Evolutionary conservation across 441 rosid species (phyloP).

Genomic region (Pelargonium australe): DNA sequence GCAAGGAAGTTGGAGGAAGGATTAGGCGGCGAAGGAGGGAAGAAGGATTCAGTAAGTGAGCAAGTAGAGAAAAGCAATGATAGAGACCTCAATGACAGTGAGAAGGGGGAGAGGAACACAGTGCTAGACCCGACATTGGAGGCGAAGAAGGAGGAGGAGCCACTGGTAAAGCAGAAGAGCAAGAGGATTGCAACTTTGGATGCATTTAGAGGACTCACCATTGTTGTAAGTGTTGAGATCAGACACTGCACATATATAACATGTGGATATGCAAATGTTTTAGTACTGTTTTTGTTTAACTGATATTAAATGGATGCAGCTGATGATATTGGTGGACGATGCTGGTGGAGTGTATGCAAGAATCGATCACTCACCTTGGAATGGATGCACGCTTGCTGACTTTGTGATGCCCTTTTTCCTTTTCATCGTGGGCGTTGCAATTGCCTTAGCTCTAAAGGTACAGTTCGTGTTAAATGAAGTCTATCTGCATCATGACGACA

Average conservation of each 20-base stretch:
- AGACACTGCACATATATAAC: neutral
- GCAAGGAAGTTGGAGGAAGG: conserved; percentile 51
- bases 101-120: conserved; percentile 18
- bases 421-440: conserved; percentile 64
- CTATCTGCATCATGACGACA: neutral
- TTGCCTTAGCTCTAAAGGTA: conserved; percentile 64
- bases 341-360: conserved; percentile 45
- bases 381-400: conserved; percentile 61
- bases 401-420: conserved; percentile 72
- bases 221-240: conserved; percentile 32
- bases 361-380: conserved; percentile 69
- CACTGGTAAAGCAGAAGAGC: conserved; percentile 32
- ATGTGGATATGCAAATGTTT: neutral
- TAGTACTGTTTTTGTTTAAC: neutral
- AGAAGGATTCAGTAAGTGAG: neutral
- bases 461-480: too few species aligned
- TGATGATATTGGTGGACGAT: conserved; percentile 62
- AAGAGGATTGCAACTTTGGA: conserved; percentile 63
- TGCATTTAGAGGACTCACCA: conserved; percentile 65
- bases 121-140: conserved; percentile 14
- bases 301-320: conserved; percentile 19
- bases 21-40: conserved; percentile 15
- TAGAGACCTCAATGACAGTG: conserved; percentile 8
- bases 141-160: conserved; percentile 22
- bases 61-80: conserved; percentile 11